A percentile compares a stretch with the other conserved stretches of the same genome.
Evolutionary conservation across 2,329 filamentous ascomycete species (phyloP).

Genomic region (Thelonectria rubi): DNA sequence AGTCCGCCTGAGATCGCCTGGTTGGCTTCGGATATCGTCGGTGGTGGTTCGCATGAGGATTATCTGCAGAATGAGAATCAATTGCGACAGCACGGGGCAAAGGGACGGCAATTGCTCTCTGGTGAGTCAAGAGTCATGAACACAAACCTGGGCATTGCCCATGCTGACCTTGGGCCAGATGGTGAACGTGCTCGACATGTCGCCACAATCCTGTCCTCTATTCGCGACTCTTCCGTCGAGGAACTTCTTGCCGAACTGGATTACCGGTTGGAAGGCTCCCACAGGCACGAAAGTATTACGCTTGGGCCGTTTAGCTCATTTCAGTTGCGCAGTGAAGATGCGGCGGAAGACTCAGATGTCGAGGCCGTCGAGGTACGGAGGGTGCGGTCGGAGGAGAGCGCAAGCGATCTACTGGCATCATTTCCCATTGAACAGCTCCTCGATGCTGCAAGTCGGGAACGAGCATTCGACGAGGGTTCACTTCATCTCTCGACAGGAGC

Average conservation of each 20-base stretch:
- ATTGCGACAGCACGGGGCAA: slow-evolving; percentile 16
- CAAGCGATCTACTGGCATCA: neutral
- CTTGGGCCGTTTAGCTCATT: slow-evolving; percentile 9
- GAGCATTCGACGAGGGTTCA: neutral
- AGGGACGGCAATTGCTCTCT: slow-evolving; percentile 6
- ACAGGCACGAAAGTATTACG: neutral
- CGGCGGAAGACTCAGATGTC: neutral
- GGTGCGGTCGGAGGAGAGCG: neutral
- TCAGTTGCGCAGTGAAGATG: neutral
- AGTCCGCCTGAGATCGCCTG: slow-evolving; percentile 15
- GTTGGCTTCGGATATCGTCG: slow-evolving; percentile 13
- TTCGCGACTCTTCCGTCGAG: neutral
- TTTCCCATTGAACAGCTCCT: neutral
- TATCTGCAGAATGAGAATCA: slow-evolving; percentile 17
- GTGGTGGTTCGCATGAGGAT: slow-evolving; percentile 1
- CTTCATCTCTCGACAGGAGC: neutral
- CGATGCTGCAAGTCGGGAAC: neutral
- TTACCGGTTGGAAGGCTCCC: neutral
- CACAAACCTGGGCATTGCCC: neutral
- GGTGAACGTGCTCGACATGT: slow-evolving; percentile 11
- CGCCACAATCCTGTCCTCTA: slow-evolving; percentile 3
- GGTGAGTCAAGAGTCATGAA: neutral
- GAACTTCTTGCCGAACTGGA: slow-evolving; percentile 3
- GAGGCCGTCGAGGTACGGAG: neutral
- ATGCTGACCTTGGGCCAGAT: slow-evolving; percentile 3